A percentile compares a stretch with the other conserved stretches of the same genome.
phyloP scores from a whole-genome alignment of 352 stramenopile genomes.

The Phytophthora citricola region DNA sequence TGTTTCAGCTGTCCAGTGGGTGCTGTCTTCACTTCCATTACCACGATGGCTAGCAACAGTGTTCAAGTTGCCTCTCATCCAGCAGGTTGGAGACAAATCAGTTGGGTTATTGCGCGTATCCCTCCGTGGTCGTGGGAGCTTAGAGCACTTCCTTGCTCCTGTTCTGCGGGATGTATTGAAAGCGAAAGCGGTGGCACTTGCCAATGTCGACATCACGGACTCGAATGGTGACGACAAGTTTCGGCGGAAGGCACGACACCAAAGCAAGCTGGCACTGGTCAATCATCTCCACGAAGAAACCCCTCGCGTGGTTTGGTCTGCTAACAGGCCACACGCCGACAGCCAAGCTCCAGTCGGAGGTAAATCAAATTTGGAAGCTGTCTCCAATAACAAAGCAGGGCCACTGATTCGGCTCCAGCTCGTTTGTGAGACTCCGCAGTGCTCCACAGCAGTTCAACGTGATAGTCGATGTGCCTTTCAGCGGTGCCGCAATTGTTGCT shows the following conservation, averaged over 20 bases:
- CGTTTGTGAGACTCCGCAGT: conserved; percentile 43
- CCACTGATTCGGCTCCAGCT: conserved; percentile 18
- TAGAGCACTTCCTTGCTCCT: conserved; percentile 42
- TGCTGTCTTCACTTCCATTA: conserved; percentile 23
- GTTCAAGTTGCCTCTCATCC: conserved; percentile 5
- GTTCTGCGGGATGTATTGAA: conserved; percentile 13
- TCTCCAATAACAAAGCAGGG: background rate
- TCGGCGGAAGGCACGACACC: conserved; percentile 63
- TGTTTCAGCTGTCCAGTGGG: conserved; percentile 18
- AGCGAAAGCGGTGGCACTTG: conserved; percentile 3
- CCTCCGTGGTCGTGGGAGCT: conserved; percentile 33
- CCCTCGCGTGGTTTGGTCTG: conserved; percentile 61
- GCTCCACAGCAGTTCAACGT: conserved; percentile 40
- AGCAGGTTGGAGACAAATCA: background rate
- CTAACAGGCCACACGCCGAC: conserved; percentile 38
- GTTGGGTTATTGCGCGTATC: conserved; percentile 27
- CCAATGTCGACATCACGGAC: conserved; percentile 16
- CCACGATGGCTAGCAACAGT: conserved; percentile 13
- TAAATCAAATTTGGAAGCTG: conserved; percentile 16
- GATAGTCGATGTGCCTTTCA: conserved; percentile 55
- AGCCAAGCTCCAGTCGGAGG: conserved; percentile 3
- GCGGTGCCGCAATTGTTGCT: conserved; percentile 72
- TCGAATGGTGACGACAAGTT: conserved; percentile 57
- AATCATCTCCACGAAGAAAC: conserved; percentile 52
- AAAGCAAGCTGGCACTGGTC: conserved; percentile 61